Base-by-base conservation (phyloP, 2,329 filamentous ascomycete genomes). In the Paradendryphiella salina region DNA sequence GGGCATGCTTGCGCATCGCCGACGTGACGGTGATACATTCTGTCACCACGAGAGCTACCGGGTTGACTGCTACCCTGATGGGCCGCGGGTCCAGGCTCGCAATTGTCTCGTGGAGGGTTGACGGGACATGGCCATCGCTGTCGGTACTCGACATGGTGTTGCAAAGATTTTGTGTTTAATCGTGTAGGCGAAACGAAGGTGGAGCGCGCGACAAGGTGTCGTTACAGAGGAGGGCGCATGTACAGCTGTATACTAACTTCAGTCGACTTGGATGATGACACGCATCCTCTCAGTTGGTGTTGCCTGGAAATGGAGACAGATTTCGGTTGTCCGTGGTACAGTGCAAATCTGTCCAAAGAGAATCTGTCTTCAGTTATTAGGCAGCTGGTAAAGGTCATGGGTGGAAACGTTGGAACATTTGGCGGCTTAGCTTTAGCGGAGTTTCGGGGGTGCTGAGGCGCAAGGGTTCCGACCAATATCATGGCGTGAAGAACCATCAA, bases 11-110 rank as follows among this genome's bases (percentile, higher is more conserved):
- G 69, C 96, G 92, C 83, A 99, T 96, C 54, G 92, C 91, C 56
- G 93, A 96, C 11, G 94, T 97, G 76, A 99, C 93, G 37, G 92
- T 93, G 71, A 97, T 97, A 75, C 94, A 99, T 85, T 99, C 94
- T 75, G 93, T 96, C 57, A 96, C 96, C 60, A 99, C 91, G 65
- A 99, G 80, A 40, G 91, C 92, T 50, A 96, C 87, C 1, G 92
- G 91, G 67, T 96, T 90, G 61, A 96, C 88, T 35, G 92, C 90
- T 56, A 96, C 90, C 28, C 89, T 84, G 26, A 92, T 75, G 47
- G 68, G 66, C 37, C 66, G 69, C 26, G 59, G 52, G 36, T 59
- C 60, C 20, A 63, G 36, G 51, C 43, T 64, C 26, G 57, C 46
- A 28, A 59, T 49, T 21, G 59, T 63, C 57, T 65, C 59, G 29